phyloP scores from a whole-genome alignment of 148 eudicot species.

The Camellia japonica region DNA sequence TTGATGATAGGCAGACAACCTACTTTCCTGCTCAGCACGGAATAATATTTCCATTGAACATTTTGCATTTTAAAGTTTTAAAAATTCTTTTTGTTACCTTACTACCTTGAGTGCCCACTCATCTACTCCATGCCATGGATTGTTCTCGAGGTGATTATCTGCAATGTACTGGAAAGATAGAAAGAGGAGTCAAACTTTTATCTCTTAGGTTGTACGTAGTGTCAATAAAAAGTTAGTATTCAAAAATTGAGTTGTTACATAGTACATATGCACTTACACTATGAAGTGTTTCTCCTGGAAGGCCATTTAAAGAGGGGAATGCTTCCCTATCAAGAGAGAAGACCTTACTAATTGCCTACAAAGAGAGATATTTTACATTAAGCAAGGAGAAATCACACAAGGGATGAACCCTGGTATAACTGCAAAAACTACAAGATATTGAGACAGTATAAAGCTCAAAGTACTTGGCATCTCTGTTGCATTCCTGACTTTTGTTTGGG shows the following conservation, averaged over 20 bases:
- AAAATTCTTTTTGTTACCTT: not conserved
- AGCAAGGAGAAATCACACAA: slow-evolving; percentile 2
- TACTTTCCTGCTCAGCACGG: not conserved
- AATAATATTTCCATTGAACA: not conserved
- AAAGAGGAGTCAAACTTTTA: not conserved
- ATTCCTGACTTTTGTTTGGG: slow-evolving; percentile 82
- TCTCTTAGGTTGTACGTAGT: not conserved
- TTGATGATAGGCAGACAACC: not conserved
- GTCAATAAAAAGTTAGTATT: not conserved
- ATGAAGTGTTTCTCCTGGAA: slow-evolving; percentile 79
- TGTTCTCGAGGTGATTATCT: slow-evolving; percentile 70
- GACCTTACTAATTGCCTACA: slow-evolving; percentile 73
- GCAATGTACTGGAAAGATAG: slow-evolving; percentile 68
- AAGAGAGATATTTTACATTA: slow-evolving; percentile 13
- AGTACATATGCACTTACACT: slow-evolving; percentile 60
- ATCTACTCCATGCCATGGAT: slow-evolving; percentile 82
- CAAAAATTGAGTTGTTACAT: no score
- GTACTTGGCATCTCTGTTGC: slow-evolving; percentile 69
- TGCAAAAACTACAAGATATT: not conserved
- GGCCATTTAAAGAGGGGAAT: slow-evolving; percentile 75
- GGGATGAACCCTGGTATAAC: not conserved
- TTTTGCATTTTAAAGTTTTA: not conserved
- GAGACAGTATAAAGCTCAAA: not conserved
- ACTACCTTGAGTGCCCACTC: slow-evolving; percentile 80
- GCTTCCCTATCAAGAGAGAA: slow-evolving; percentile 82